Conservation (phyloP, 495 filamentous ascomycete species). For the Cairneyella variabilis region DNA sequence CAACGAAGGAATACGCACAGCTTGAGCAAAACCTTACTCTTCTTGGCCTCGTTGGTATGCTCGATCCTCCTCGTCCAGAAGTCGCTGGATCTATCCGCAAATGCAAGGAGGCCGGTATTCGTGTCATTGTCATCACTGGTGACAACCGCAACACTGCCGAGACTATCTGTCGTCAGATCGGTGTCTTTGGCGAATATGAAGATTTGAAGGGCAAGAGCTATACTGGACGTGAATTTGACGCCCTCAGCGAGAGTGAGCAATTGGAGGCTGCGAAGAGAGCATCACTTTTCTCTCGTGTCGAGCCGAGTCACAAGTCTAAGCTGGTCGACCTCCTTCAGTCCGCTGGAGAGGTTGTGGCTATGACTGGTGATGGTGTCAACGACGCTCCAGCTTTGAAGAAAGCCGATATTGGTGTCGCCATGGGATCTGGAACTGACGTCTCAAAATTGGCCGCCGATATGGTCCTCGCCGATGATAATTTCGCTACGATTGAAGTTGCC, state of each 20-base stretch:
- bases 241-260: constrained; percentile 72
- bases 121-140: constrained; percentile 96
- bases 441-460: constrained; percentile 97
- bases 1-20: constrained; percentile 75
- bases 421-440: constrained; percentile 98
- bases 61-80: constrained; percentile 96
- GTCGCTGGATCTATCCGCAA: constrained; percentile 80
- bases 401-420: constrained; percentile 97
- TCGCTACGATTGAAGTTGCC: constrained; percentile 93
- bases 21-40: constrained; percentile 93
- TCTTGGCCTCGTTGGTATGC: constrained; percentile 91
- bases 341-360: constrained; percentile 91
- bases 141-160: constrained; percentile 98
- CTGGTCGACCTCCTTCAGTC: constrained; percentile 95
- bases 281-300: constrained; percentile 93
- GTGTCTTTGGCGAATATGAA: constrained; percentile 81
- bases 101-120: constrained; percentile 89
- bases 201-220: constrained; percentile 89
- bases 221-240: constrained; percentile 92
- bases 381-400: constrained; percentile 98
- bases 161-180: constrained; percentile 95
- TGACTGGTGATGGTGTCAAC: constrained; percentile 99
- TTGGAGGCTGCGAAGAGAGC: constrained; percentile 79
- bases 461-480: constrained; percentile 98
- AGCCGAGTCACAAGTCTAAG: constrained; percentile 92